These are phyloP conservation scores for Macrophomina pseudophaseolina DNA, from an alignment of 2,329 filamentous ascomycete genomes.

Conservation along the genomic window DNA sequence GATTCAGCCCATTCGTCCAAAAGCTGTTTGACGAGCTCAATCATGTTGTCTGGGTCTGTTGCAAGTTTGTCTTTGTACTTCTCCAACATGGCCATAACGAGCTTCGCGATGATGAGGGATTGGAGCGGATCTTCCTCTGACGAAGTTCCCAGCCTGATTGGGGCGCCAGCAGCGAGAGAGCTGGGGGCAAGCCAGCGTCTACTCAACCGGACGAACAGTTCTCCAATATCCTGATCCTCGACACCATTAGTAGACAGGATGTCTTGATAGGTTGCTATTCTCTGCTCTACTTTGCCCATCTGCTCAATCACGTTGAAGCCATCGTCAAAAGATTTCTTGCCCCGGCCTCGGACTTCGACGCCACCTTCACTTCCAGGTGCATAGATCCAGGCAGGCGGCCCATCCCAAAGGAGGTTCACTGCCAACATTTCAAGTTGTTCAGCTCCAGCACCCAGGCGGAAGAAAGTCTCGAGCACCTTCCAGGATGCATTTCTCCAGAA, in stretches of 20 bases:
- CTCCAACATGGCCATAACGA: slow-evolving; percentile 70
- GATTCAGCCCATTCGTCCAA: slow-evolving; percentile 53
- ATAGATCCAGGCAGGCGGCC: slow-evolving; percentile 61
- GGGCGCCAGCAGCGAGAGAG: slow-evolving; percentile 26
- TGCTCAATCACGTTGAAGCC: slow-evolving; percentile 82
- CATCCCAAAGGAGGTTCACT: slow-evolving; percentile 62
- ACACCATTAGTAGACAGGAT: slow-evolving; percentile 56
- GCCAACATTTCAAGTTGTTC: slow-evolving; percentile 58
- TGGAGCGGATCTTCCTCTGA: slow-evolving; percentile 51
- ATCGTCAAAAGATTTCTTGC: slow-evolving; percentile 86
- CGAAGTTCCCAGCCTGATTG: slow-evolving; percentile 30
- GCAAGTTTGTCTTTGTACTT: slow-evolving; percentile 67
- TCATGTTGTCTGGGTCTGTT: slow-evolving; percentile 66
- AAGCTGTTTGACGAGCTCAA: slow-evolving; percentile 68
- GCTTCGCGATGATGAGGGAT: slow-evolving; percentile 62
- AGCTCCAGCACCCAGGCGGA: slow-evolving; percentile 61
- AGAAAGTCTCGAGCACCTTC: slow-evolving; percentile 59
- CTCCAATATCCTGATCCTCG: slow-evolving; percentile 60
- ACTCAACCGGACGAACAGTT: slow-evolving; percentile 66
- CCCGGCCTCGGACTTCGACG: slow-evolving; percentile 58
- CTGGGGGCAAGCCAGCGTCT: slow-evolving; percentile 59
- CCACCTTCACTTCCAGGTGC: slow-evolving; percentile 51
- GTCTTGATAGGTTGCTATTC: slow-evolving; percentile 34
- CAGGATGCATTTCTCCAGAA: slow-evolving; percentile 55
- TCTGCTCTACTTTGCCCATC: slow-evolving; percentile 37